Conservation (phyloP, 257 asterid species). For the Gentiana dahurica region DNA sequence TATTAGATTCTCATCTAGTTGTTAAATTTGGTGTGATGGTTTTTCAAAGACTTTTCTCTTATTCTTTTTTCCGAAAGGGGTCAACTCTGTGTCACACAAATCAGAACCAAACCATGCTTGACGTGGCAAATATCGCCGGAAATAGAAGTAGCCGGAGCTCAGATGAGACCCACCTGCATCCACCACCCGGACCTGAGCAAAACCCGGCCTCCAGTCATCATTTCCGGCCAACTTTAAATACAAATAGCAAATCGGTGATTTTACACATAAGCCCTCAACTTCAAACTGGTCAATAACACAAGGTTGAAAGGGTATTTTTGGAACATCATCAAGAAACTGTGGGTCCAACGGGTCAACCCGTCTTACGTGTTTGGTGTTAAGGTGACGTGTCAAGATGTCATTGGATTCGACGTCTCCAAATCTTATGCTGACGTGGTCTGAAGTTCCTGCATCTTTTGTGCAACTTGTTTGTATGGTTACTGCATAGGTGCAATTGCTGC, state of each 20-base stretch:
- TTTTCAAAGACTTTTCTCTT: slow-evolving; percentile 24
- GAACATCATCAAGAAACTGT: slow-evolving; percentile 32
- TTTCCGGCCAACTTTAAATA: slow-evolving; percentile 27
- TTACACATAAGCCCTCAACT: slow-evolving; percentile 26
- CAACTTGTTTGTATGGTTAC: slow-evolving; percentile 37
- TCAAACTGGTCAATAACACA: slow-evolving; percentile 35
- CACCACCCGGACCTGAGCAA: slow-evolving; percentile 19
- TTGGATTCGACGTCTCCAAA: slow-evolving; percentile 41
- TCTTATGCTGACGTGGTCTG: slow-evolving; percentile 30
- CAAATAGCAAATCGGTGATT: slow-evolving; percentile 31
- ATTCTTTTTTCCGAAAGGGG: slow-evolving; percentile 29
- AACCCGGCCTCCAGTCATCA: slow-evolving; percentile 44
- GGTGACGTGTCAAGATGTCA: slow-evolving; percentile 25
- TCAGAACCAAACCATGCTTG: slow-evolving; percentile 32
- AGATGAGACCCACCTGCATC: slow-evolving; percentile 12
- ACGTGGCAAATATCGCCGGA: slow-evolving; percentile 39
- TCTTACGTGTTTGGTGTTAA: slow-evolving; percentile 33
- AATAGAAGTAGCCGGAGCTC: slow-evolving; percentile 22
- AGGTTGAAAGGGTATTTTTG: slow-evolving; percentile 37
- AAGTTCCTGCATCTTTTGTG: slow-evolving; percentile 32
- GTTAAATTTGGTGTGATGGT: neutral
- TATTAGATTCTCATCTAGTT: neutral
- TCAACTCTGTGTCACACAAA: slow-evolving; percentile 20
- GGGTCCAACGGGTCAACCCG: slow-evolving; percentile 43
- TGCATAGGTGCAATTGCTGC: slow-evolving; percentile 22